A percentile compares a stretch with the other conserved stretches of the same genome.
phyloP scores from a whole-genome alignment of 345 rosid genomes.

The Populus alba region DNA sequence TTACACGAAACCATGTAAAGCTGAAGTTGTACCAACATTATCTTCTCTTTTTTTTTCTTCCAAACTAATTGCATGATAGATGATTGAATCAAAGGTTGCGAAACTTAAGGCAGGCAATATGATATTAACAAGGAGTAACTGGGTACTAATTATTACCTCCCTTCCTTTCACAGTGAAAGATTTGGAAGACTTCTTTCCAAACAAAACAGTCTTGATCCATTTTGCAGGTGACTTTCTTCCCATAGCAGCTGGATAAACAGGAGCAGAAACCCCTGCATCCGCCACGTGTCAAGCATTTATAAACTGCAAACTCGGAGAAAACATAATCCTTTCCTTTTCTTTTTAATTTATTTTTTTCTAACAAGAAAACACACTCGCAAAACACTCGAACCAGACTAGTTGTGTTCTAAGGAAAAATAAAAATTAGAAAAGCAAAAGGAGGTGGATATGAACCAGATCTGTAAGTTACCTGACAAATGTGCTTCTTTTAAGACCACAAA shows the following conservation, averaged over 20 bases:
- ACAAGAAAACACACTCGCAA: background rate
- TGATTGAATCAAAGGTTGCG: background rate
- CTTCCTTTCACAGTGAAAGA: slow-evolving; percentile 50
- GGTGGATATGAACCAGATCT: slow-evolving; percentile 50
- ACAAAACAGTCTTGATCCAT: slow-evolving; percentile 79
- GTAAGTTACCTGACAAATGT: slow-evolving; percentile 40
- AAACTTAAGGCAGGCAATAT: background rate
- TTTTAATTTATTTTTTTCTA: no score
- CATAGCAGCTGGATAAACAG: slow-evolving; percentile 39
- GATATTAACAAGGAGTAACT: background rate
- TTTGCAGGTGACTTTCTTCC: slow-evolving; percentile 66
- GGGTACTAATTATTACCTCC: slow-evolving; percentile 45
- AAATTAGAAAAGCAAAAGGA: background rate
- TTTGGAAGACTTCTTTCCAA: slow-evolving; percentile 81
- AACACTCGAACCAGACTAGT: background rate
- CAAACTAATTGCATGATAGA: background rate
- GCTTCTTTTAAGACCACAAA: slow-evolving; percentile 30
- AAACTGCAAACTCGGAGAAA: background rate
- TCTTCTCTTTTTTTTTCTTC: no score
- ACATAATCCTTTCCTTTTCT: no score
- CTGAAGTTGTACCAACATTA: background rate
- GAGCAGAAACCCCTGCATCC: slow-evolving; percentile 20
- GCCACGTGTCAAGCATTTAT: background rate
- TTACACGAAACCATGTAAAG: background rate
- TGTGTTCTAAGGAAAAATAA: background rate